Percentiles rank a stretch among this genome's conserved stretches.
Conservation (phyloP, 2,329 filamentous ascomycete species). For the Lachnellula cervina region DNA sequence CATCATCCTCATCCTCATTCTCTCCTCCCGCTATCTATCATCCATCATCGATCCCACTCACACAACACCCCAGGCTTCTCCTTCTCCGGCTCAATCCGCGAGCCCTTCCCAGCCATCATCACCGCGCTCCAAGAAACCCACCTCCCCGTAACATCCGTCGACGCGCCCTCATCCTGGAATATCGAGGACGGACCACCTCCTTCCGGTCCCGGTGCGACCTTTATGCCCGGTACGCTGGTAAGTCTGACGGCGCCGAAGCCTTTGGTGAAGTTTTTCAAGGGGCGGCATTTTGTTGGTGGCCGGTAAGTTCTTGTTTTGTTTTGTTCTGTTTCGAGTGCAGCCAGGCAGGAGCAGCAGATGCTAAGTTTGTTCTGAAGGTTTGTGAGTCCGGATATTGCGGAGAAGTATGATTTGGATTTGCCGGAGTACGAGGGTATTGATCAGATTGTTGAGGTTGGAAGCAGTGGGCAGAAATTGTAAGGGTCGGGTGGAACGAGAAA, state of each 20-base stretch:
- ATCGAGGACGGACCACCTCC: constrained; percentile 80
- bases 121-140: constrained; percentile 66
- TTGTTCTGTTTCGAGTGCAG: neutral
- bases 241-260: constrained; percentile 94
- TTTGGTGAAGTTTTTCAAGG: constrained; percentile 74
- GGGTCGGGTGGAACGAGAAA: neutral
- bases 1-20: too few relatives aligned
- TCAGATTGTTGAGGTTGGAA: constrained; percentile 74
- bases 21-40: neutral
- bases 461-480: constrained; percentile 48
- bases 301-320: constrained; percentile 42
- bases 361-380: constrained; percentile 54
- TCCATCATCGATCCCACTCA: constrained; percentile 9
- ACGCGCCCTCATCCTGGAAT: constrained; percentile 92
- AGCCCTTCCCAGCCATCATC: constrained; percentile 83
- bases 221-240: constrained; percentile 75
- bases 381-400: constrained; percentile 68
- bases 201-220: constrained; percentile 71
- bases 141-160: constrained; percentile 79
- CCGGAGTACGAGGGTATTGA: constrained; percentile 82
- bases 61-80: constrained; percentile 62
- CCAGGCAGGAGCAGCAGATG: constrained; percentile 9
- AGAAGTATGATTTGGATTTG: constrained; percentile 81
- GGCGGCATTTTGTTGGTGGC: constrained; percentile 88
- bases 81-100: constrained; percentile 86